Base-by-base conservation (phyloP, 768 basidiomycete genomes). In the Jaapia argillacea region DNA sequence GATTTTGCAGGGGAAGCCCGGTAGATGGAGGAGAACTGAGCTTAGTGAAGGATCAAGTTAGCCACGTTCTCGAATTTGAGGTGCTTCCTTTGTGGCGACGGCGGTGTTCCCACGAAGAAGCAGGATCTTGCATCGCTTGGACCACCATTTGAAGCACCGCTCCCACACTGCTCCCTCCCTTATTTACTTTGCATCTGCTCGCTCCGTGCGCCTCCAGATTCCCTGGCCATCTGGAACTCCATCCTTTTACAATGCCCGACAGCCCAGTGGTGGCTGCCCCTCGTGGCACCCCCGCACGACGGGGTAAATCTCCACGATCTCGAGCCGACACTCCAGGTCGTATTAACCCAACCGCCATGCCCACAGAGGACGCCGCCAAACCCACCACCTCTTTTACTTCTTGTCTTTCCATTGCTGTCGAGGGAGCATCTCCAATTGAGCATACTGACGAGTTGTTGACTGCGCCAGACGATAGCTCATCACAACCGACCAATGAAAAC, bases 381-480 rank as follows among this genome's bases (percentile, higher is more conserved):
- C 58, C 61, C 16, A 49, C 64, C 40, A 70, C 56, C 62, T 77
- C 54, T 51, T 77, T 69, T 73, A 71, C 68, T 41, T 63, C 85
- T 42, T 87, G 79, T 53, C 75, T 88, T 48, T 71, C 77, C 58
- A 89, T 90, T 55, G 74, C 74, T 28, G 85, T 88, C 44, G 73
- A 88, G 59, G 86, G 87, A 49, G 74, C 82, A 22, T 53, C 74
- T 46, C 75, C 84, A 44, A 76, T 85, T 63, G 70, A 76, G 45
- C 7, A 10, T 22, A 21, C 10, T 7, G 68, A 72, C 55, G 58
- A 56, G 45, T 51, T 52, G 40, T 66, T 70, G 38, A 50, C 64
- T 21, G 62, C 59, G 47, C 54, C 67, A 46, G 63, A 68, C 48
- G 60, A 58, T 43, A 52, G 67, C 49, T 43, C 68, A 48, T 23